Evolutionary conservation across 306 rosid species (phyloP).

Genomic region (Ziziphus jujuba): DNA sequence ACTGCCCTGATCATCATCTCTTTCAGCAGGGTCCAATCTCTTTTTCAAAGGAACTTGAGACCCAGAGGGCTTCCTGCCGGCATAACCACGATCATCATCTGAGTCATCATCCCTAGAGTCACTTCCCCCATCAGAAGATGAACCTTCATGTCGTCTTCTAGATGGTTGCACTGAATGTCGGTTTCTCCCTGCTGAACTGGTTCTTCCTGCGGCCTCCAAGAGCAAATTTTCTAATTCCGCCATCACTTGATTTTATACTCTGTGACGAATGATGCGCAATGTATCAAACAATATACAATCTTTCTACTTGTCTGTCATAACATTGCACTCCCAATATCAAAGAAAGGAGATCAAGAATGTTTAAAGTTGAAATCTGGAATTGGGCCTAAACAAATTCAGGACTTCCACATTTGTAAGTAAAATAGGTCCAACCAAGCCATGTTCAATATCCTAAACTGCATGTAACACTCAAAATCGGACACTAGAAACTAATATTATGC

Average conservation of each 20-base stretch:
- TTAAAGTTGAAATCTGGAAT: background rate
- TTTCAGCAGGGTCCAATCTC: slow-evolving; percentile 70
- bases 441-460: no score
- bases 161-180: slow-evolving; percentile 53
- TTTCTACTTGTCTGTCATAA: no score
- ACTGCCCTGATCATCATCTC: slow-evolving; percentile 75
- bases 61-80: slow-evolving; percentile 54
- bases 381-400: no score
- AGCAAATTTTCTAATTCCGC: slow-evolving; percentile 79
- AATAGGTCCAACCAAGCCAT: no score
- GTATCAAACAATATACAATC: slow-evolving; percentile 4
- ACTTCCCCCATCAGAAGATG: slow-evolving; percentile 81
- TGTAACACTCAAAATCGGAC: no score
- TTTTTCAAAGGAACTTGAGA: slow-evolving; percentile 79
- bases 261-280: slow-evolving; percentile 26
- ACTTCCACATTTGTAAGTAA: no score
- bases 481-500: no score
- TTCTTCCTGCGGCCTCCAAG: slow-evolving; percentile 94
- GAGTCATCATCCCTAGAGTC: slow-evolving; percentile 76
- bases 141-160: slow-evolving; percentile 60
- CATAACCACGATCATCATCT: slow-evolving; percentile 58
- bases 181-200: slow-evolving; percentile 62
- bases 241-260: slow-evolving; percentile 43
- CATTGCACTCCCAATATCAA: no score
- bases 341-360: no score